These are phyloP conservation scores for Physcomitrium patens DNA, from an alignment of 225 moss, liverwort and hornwort species.

Conservation along the genomic window DNA sequence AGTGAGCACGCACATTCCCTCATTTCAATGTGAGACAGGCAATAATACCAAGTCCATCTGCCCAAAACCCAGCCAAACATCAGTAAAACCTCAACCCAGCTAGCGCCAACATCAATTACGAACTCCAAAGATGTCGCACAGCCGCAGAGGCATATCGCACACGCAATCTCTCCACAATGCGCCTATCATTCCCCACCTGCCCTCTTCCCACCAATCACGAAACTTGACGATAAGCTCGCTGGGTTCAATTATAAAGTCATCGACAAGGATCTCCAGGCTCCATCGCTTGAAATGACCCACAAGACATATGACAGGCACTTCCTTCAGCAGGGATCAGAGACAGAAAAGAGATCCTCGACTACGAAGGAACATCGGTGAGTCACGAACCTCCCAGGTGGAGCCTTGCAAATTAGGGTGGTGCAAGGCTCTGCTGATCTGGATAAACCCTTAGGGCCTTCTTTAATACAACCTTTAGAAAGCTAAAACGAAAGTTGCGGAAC, in stretches of 20 bases:
- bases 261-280: background rate
- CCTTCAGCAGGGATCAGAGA: no score
- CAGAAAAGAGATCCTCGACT: no score
- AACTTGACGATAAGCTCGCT: background rate
- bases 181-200: background rate
- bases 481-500: no score
- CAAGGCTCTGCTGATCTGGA: no score
- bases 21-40: background rate
- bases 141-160: no score
- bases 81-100: slow-evolving; percentile 1
- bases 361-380: no score
- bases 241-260: background rate
- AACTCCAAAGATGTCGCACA: background rate
- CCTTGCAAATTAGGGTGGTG: no score
- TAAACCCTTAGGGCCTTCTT: no score
- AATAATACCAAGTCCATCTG: background rate
- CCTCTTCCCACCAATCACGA: background rate
- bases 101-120: background rate
- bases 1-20: slow-evolving; percentile 9
- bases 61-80: background rate
- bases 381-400: no score
- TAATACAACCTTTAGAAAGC: no score
- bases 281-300: background rate
- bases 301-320: background rate
- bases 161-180: background rate